phyloP scores from a whole-genome alignment of 108 stramenopile genomes.

The Pseudonitzschia delicatissima region DNA sequence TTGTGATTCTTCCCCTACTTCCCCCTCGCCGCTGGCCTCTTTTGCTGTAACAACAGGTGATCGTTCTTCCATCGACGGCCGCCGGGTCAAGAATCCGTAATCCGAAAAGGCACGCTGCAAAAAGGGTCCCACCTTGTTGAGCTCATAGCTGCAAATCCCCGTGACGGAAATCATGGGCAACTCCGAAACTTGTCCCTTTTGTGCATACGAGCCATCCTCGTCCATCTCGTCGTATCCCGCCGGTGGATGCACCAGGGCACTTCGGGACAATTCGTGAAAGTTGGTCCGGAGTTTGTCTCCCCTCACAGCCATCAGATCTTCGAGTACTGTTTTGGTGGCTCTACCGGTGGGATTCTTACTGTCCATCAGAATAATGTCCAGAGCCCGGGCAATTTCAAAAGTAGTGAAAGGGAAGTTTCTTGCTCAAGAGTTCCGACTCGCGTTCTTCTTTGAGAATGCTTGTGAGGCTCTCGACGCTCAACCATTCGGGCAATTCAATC shows the following conservation, averaged over 20 bases:
- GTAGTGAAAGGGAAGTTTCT: slow-evolving; percentile 67
- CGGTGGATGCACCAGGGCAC: slow-evolving; percentile 26
- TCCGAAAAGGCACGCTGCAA: slow-evolving; percentile 44
- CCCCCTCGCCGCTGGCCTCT: background rate
- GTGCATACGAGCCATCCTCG: background rate
- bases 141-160: slow-evolving; percentile 73
- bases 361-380: background rate
- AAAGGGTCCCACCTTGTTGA: slow-evolving; percentile 67
- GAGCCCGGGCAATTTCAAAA: slow-evolving; percentile 61
- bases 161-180: slow-evolving; percentile 55
- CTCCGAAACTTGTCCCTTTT: background rate
- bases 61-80: slow-evolving; percentile 2
- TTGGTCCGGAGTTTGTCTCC: slow-evolving; percentile 75
- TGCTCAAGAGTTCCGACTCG: slow-evolving; percentile 27
- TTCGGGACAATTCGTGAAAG: slow-evolving; percentile 59
- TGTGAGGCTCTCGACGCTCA: slow-evolving; percentile 46
- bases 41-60: too few relatives aligned
- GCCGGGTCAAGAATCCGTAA: slow-evolving; percentile 26
- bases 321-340: slow-evolving; percentile 44
- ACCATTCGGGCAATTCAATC: slow-evolving; percentile 51
- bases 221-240: slow-evolving; percentile 19
- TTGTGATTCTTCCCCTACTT: background rate
- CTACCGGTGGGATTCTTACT: slow-evolving; percentile 20
- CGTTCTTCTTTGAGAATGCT: slow-evolving; percentile 62
- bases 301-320: slow-evolving; percentile 68